Conservation (phyloP, 768 basidiomycete genomes). For the Hericium rajendrae region DNA sequence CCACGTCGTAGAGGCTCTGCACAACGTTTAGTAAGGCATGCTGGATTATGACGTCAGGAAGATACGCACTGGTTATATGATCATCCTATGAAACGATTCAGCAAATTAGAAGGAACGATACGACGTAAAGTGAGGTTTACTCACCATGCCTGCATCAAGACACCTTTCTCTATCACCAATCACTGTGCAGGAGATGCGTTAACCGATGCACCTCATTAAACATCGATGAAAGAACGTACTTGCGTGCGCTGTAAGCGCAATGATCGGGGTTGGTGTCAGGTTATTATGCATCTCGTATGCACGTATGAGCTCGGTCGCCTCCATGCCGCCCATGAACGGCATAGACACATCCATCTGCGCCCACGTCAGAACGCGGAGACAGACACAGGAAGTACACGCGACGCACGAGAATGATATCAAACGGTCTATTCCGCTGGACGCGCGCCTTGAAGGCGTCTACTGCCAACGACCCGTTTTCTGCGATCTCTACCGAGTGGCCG, state of each 20-base stretch:
- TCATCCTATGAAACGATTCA: constrained; percentile 37
- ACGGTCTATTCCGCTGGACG: constrained; percentile 59
- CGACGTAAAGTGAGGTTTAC: neutral
- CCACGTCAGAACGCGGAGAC: neutral
- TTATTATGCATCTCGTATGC: constrained; percentile 69
- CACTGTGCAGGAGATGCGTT: constrained; percentile 39
- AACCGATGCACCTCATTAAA: neutral
- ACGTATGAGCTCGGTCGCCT: constrained; percentile 89
- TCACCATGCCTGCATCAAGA: constrained; percentile 60
- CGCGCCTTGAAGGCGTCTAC: constrained; percentile 86
- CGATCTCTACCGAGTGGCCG: constrained; percentile 91
- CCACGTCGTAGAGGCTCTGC: constrained; percentile 66
- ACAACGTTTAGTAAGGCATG: neutral
- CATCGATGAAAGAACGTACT: constrained; percentile 42
- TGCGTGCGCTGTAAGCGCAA: constrained; percentile 95
- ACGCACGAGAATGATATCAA: constrained; percentile 82
- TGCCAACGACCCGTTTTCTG: constrained; percentile 92
- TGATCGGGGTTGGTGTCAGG: constrained; percentile 75
- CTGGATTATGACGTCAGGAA: neutral
- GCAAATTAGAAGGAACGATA: neutral
- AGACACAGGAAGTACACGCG: neutral
- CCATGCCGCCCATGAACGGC: constrained; percentile 98
- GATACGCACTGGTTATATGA: constrained; percentile 65
- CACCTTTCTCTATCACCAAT: constrained; percentile 78
- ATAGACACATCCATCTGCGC: constrained; percentile 93